Evolutionary conservation across 2,329 filamentous ascomycete genomes (phyloP), one percentile per base, ranked within the genome.

Genomic region (Exophiala calicioides): DNA sequence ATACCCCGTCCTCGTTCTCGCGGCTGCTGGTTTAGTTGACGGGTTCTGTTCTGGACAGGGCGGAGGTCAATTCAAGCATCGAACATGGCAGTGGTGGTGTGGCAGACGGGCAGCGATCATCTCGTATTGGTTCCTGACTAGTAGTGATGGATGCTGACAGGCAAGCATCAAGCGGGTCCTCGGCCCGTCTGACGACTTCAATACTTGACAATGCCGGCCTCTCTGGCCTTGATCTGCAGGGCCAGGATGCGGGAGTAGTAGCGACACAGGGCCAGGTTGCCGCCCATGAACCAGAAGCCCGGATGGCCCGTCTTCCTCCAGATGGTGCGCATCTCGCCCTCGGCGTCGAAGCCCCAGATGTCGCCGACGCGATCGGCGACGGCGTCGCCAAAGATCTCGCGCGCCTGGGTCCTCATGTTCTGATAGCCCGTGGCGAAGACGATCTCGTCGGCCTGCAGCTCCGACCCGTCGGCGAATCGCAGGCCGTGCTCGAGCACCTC

Each of bases 261-360:
- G 37, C 82, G 69, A 53, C 79, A 81, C 47, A 85, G 63, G 0
- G 80, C 80, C 26, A 86, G 58, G 57, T 84, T 86, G 0, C 83
- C 82, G 0, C 81, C 82, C 58, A 83, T 80, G 55, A 83, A 80
- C 82, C 82, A 86, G 52, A 86, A 80, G 0, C 81, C 82, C 0
- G 79, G 80, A 44, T 85, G 81, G 0, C 82, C 82, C 13, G 73
- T 82, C 19, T 67, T 67, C 45, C 76, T 73, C 81, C 81, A 86
- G 21, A 86, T 78, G 0, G 71, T 74, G 5, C 77, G 69, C 55
- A 78, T 73, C 66, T 86, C 75, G 3, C 74, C 74, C 44, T 76
- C 71, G 6, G 64, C 55, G 51, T 84, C 76, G 38, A 80, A 74
- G 0, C 82, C 83, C 81, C 82, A 86, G 13, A 84, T 73, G 50